Evolutionary conservation across 148 eudicot species (phyloP).

Genomic region (Rhododendron henanense): DNA sequence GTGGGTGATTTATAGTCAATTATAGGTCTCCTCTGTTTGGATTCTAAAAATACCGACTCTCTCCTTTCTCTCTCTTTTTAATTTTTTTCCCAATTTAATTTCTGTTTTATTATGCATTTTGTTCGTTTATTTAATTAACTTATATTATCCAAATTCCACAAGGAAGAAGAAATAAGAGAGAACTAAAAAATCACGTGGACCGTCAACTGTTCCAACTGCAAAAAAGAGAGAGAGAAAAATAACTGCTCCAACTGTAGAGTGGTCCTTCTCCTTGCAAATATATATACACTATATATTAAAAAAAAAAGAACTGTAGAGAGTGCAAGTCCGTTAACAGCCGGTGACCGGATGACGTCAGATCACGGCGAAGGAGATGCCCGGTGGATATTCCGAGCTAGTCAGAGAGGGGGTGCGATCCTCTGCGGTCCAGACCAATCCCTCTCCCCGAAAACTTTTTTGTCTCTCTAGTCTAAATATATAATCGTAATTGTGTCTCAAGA

Average conservation of each 20-base stretch:
- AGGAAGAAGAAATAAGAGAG: background rate
- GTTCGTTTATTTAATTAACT: background rate
- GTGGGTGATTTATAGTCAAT: constrained; percentile 40
- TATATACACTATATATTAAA: too few relatives aligned
- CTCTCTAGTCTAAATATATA: background rate
- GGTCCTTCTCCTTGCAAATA: background rate
- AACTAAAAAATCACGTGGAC: background rate
- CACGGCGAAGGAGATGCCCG: constrained; percentile 6
- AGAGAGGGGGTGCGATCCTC: background rate
- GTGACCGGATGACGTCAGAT: background rate
- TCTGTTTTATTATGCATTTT: background rate
- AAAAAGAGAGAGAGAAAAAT: too few relatives aligned
- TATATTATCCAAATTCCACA: background rate
- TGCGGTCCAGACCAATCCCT: background rate
- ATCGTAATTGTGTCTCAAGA: background rate
- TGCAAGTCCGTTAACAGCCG: background rate
- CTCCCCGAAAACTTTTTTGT: background rate
- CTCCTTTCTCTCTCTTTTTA: background rate
- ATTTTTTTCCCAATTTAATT: background rate
- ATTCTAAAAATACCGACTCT: background rate
- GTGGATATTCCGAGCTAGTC: background rate
- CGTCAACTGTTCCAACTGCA: constrained; percentile 11
- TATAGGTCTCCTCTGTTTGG: constrained; percentile 11
- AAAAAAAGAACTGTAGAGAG: background rate
- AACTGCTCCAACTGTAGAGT: background rate